These are phyloP conservation scores for Alternaria brassicicola DNA, from an alignment of 2,329 filamentous ascomycete genomes.

Conservation along the genomic window DNA sequence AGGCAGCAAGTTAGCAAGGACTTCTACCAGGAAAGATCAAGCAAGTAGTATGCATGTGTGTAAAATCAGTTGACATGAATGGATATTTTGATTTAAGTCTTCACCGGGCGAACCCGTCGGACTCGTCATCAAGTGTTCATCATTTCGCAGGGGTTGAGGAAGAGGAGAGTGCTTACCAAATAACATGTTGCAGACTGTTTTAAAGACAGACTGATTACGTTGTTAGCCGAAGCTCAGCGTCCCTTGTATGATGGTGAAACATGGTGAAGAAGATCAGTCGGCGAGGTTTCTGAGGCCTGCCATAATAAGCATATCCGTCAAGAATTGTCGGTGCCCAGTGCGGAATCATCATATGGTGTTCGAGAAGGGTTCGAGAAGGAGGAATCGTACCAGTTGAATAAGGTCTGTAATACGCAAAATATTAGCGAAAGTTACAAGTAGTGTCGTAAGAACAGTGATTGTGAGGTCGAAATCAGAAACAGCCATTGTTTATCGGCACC, in stretches of 20 bases:
- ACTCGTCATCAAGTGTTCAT: constrained; percentile 74
- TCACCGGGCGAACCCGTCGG: constrained; percentile 74
- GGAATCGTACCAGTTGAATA: constrained; percentile 32
- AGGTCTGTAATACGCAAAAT: constrained; percentile 4
- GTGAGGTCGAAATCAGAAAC: constrained; percentile 46
- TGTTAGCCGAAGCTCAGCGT: constrained; percentile 18
- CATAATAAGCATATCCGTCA: constrained; percentile 85
- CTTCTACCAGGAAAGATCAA: constrained; percentile 1
- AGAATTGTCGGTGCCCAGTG: constrained; percentile 93
- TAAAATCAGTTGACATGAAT: constrained; percentile 67
- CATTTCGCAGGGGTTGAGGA: constrained; percentile 40
- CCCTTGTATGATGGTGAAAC: background rate
- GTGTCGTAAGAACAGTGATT: constrained; percentile 9
- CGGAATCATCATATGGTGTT: constrained; percentile 75
- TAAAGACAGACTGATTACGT: background rate
- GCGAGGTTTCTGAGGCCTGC: constrained; percentile 99
- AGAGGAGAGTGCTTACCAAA: constrained; percentile 27
- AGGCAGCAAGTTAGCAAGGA: constrained; percentile 11
- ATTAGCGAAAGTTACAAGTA: constrained; percentile 23
- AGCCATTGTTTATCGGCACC: constrained; percentile 51
- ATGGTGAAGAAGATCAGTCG: constrained; percentile 72
- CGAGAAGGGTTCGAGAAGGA: constrained; percentile 14
- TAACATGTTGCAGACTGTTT: background rate
- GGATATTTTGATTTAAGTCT: constrained; percentile 65
- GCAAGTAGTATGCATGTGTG: background rate